Conservation (phyloP, 164 flowering plant species). For the Platanus orientalis region DNA sequence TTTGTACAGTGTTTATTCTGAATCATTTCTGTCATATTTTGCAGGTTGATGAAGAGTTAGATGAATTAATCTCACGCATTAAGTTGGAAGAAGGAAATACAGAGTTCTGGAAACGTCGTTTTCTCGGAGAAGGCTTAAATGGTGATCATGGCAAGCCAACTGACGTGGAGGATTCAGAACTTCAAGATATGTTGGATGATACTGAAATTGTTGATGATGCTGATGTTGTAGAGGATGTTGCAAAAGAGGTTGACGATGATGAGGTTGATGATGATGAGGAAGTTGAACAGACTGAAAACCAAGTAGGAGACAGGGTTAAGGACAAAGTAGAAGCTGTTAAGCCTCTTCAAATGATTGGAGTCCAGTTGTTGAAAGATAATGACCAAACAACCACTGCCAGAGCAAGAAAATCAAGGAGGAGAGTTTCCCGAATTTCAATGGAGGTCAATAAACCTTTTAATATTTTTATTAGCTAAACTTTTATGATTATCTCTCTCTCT, state of each 20-base stretch:
- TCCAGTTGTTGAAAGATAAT: slow-evolving; percentile 75
- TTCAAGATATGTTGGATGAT: slow-evolving; percentile 42
- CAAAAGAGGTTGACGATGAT: slow-evolving; percentile 55
- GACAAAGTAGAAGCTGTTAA: slow-evolving; percentile 63
- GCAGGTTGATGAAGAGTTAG: slow-evolving; percentile 90
- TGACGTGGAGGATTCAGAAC: slow-evolving; percentile 32
- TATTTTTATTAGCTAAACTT: not conserved
- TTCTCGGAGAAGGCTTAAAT: slow-evolving; percentile 77
- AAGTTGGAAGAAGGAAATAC: slow-evolving; percentile 85
- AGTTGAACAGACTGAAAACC: slow-evolving; percentile 63
- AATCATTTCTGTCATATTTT: slow-evolving; percentile 1
- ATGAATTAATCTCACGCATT: slow-evolving; percentile 81
- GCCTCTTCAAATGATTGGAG: slow-evolving; percentile 96
- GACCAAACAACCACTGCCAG: slow-evolving; percentile 45
- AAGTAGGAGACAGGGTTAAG: slow-evolving; percentile 56
- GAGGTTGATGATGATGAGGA: slow-evolving; percentile 46
- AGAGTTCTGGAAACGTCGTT: slow-evolving; percentile 96
- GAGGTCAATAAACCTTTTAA: slow-evolving; percentile 39
- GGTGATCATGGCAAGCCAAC: slow-evolving; percentile 25
- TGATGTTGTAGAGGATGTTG: slow-evolving; percentile 47
- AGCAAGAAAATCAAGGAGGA: slow-evolving; percentile 60
- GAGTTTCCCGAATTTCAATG: slow-evolving; percentile 33
- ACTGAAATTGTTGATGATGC: slow-evolving; percentile 20
- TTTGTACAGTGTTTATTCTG: not conserved
- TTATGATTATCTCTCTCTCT: too few species aligned